A percentile compares a stretch with the other conserved stretches of the same genome.
These are phyloP conservation scores for Leucosporidium scottii DNA, from an alignment of 768 basidiomycete genomes.

Conservation along the genomic window DNA sequence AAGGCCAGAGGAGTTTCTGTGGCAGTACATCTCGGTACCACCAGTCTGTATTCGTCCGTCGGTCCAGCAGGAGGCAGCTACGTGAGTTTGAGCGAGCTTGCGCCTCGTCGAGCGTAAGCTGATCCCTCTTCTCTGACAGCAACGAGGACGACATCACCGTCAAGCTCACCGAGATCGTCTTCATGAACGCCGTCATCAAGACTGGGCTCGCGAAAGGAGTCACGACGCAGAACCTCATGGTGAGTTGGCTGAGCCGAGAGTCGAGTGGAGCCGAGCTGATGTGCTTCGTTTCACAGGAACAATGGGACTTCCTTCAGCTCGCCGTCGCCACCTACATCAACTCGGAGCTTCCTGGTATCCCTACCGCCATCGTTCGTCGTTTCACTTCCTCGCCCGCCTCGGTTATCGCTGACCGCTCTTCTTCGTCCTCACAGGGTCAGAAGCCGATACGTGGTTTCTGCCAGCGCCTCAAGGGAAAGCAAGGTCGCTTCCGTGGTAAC, in stretches of 20 bases:
- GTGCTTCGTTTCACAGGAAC: conserved; percentile 55
- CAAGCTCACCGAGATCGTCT: conserved; percentile 93
- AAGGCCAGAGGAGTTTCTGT: conserved; percentile 92
- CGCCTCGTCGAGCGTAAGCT: neutral
- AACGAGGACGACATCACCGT: conserved; percentile 98
- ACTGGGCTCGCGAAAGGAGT: conserved; percentile 80
- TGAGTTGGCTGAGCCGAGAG: conserved; percentile 36
- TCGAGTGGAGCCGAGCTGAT: neutral
- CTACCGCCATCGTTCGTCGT: conserved; percentile 26
- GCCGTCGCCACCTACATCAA: conserved; percentile 97
- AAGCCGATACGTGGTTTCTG: conserved; percentile 97
- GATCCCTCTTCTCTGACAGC: conserved; percentile 44
- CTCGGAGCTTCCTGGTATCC: conserved; percentile 89
- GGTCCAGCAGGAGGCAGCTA: conserved; percentile 90
- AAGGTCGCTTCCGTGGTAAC: conserved; percentile 97
- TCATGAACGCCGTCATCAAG: conserved; percentile 85
- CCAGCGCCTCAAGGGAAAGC: conserved; percentile 95
- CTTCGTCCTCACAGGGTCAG: conserved; percentile 49
- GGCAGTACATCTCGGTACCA: conserved; percentile 98
- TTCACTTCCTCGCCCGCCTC: neutral
- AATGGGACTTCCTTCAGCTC: conserved; percentile 96
- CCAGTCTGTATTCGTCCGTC: conserved; percentile 96
- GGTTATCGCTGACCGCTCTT: neutral
- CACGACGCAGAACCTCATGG: conserved; percentile 84
- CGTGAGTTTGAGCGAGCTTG: conserved; percentile 36